These are phyloP conservation scores for Salix caprea DNA, from an alignment of 345 rosid genomes.

Conservation along the genomic window DNA sequence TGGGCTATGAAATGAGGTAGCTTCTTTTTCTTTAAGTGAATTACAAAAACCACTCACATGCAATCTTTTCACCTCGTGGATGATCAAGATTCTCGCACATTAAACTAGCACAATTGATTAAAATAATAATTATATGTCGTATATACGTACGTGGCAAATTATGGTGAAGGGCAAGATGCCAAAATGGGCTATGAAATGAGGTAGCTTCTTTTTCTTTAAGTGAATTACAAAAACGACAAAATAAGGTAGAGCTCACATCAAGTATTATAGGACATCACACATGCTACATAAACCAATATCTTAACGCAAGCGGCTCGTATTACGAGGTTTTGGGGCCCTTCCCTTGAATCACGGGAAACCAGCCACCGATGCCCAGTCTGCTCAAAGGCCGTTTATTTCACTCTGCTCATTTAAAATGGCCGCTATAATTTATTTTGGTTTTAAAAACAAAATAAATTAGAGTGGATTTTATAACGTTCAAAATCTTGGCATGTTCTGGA, in stretches of 20 bases:
- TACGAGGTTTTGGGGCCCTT: slow-evolving; percentile 28
- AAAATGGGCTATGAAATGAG: neutral
- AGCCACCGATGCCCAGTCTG: neutral
- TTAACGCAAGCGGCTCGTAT: slow-evolving; percentile 11
- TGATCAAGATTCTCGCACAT: neutral
- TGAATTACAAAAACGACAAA: neutral
- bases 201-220: neutral
- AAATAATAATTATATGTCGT: neutral
- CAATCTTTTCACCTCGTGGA: neutral
- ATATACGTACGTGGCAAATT: neutral
- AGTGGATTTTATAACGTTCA: too few relatives aligned
- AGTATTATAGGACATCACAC: neutral
- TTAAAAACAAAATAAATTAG: too few relatives aligned
- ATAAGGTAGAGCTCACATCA: neutral
- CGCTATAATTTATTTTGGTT: too few relatives aligned
- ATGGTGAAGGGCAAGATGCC: neutral
- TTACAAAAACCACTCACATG: neutral
- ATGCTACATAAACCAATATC: neutral
- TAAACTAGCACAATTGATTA: neutral
- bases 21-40: neutral
- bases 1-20: neutral
- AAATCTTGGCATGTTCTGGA: too few relatives aligned
- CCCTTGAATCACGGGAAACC: slow-evolving; percentile 27
- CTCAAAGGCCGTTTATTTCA: neutral
- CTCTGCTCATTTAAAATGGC: too few relatives aligned